Conservation (phyloP, 108 stramenopile species). For the Mediolabrus comicus region DNA sequence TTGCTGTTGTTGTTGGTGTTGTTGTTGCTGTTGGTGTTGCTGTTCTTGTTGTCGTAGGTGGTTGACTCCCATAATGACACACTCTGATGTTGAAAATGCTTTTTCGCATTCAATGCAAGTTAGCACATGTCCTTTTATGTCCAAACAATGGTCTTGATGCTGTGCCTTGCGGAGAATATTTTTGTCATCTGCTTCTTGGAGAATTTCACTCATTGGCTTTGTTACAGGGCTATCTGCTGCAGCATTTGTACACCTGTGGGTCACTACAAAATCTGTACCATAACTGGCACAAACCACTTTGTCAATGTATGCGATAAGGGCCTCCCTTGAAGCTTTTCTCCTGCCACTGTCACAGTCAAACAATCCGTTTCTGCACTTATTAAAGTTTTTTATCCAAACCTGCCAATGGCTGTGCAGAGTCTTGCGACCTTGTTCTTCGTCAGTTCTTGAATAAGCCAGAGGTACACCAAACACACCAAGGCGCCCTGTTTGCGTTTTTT, state of each 20-base stretch:
- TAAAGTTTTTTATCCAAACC: background rate
- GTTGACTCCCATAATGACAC: background rate
- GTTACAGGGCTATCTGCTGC: background rate
- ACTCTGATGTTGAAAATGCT: background rate
- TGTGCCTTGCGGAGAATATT: background rate
- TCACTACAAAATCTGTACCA: background rate
- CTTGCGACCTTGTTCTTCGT: constrained; percentile 8
- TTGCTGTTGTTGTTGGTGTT: too few species aligned
- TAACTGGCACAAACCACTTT: background rate
- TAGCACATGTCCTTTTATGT: background rate
- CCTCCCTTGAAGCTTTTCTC: background rate
- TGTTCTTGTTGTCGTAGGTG: background rate
- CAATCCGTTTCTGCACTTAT: background rate
- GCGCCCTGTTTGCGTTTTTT: background rate
- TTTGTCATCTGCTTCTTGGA: background rate
- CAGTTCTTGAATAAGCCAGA: background rate
- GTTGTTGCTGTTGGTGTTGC: too few species aligned
- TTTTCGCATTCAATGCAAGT: background rate
- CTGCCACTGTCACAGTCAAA: background rate
- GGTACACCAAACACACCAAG: background rate
- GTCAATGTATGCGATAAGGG: background rate
- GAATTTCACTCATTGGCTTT: background rate
- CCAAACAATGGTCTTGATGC: background rate
- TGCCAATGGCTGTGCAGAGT: constrained; percentile 11
- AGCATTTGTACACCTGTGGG: background rate